Conservation (phyloP, 257 asterid genomes). For the Przewalskia tangutica region DNA sequence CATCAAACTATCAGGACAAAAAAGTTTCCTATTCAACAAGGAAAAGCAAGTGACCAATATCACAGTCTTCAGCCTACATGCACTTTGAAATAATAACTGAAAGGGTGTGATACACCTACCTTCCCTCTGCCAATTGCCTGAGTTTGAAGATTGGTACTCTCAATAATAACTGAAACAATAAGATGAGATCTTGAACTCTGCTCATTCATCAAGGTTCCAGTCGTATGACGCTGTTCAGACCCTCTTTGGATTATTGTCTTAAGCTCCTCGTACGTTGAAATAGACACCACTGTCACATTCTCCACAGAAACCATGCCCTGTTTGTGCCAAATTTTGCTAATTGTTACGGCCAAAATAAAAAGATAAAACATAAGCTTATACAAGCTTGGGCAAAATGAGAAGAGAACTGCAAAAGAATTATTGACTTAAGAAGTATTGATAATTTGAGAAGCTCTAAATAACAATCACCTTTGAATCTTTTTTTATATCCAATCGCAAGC, state of each 20-base stretch:
- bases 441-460: neutral
- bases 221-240: constrained; percentile 85
- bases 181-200: constrained; percentile 96
- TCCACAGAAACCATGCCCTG: constrained; percentile 96
- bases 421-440: neutral
- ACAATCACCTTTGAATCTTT: constrained; percentile 77
- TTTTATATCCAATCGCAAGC: constrained; percentile 70
- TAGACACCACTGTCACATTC: constrained; percentile 54
- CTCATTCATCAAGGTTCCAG: constrained; percentile 85
- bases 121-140: constrained; percentile 93
- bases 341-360: constrained; percentile 7
- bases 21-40: neutral
- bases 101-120: constrained; percentile 32
- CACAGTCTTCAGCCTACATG: too few species aligned
- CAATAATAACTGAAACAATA: constrained; percentile 76
- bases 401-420: neutral
- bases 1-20: neutral
- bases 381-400: neutral
- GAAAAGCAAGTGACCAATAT: neutral
- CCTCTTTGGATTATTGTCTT: constrained; percentile 59
- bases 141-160: constrained; percentile 89
- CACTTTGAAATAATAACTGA: too few species aligned
- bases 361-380: neutral
- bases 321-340: constrained; percentile 11
- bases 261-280: constrained; percentile 69